Conservation (phyloP, 2,329 filamentous ascomycete genomes). For the Helotiales sp. region DNA sequence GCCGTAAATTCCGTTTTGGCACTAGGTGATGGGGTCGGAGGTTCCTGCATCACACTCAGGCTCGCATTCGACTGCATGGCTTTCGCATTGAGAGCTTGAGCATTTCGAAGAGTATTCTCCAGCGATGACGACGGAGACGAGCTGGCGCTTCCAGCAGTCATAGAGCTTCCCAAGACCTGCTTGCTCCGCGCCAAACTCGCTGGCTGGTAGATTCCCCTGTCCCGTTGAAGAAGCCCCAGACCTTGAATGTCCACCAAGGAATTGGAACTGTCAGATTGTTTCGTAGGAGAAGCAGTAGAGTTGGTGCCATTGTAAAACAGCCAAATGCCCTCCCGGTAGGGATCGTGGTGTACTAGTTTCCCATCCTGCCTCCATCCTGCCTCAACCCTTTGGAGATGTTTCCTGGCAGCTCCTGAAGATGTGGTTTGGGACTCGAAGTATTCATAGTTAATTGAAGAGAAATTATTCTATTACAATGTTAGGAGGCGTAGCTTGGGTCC, state of each 20-base stretch:
- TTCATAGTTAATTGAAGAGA: slow-evolving; percentile 43
- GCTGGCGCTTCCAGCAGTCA: slow-evolving; percentile 35
- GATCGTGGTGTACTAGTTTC: slow-evolving; percentile 39
- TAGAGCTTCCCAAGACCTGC: slow-evolving; percentile 24
- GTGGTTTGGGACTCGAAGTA: slow-evolving; percentile 38
- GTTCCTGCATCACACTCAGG: slow-evolving; percentile 32
- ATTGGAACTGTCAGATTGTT: slow-evolving; percentile 10
- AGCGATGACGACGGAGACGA: slow-evolving; percentile 41
- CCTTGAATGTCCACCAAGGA: slow-evolving; percentile 31
- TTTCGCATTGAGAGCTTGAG: slow-evolving; percentile 38
- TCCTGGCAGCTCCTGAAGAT: slow-evolving; percentile 30
- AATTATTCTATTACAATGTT: slow-evolving; percentile 37
- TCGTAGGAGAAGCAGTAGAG: slow-evolving; percentile 18
- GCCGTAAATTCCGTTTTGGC: slow-evolving; percentile 29
- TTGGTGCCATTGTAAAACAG: slow-evolving; percentile 33
- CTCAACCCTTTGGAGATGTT: slow-evolving; percentile 40
- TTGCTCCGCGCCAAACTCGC: slow-evolving; percentile 37
- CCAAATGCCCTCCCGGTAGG: slow-evolving; percentile 40
- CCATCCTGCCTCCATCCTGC: slow-evolving; percentile 39
- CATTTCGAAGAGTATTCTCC: slow-evolving; percentile 36
- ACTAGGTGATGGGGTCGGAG: slow-evolving; percentile 34
- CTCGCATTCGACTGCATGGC: slow-evolving; percentile 28
- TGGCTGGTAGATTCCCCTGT: slow-evolving; percentile 40
- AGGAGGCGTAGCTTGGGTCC: background rate
- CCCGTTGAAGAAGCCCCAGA: slow-evolving; percentile 32